These are phyloP conservation scores for Cutaneotrichosporon cavernicola DNA, from an alignment of 1,284 basidiomycete genomes.

Conservation along the genomic window DNA sequence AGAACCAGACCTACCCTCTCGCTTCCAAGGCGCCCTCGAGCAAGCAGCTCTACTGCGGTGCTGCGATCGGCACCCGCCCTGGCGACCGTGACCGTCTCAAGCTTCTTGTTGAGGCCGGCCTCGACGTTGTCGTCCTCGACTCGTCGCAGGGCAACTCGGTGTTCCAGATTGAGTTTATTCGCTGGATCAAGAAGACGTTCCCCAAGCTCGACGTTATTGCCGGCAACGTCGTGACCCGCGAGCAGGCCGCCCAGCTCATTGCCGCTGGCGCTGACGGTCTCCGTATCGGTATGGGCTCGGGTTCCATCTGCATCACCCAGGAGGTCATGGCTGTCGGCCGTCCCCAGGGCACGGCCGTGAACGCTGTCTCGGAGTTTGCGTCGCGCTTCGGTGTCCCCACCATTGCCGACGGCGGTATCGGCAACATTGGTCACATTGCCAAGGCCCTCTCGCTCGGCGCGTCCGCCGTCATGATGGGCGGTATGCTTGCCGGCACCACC, in stretches of 20 bases:
- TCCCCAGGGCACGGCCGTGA: slow-evolving; percentile 95
- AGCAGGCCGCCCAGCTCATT: slow-evolving; percentile 93
- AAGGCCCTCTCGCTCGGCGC: slow-evolving; percentile 94
- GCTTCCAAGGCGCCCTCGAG: slow-evolving; percentile 87
- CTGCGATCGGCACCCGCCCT: slow-evolving; percentile 92
- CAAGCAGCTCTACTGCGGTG: slow-evolving; percentile 96
- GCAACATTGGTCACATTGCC: slow-evolving; percentile 96
- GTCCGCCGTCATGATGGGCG: slow-evolving; percentile 98
- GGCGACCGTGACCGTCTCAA: slow-evolving; percentile 81
- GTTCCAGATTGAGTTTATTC: slow-evolving; percentile 92
- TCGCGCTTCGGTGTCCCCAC: slow-evolving; percentile 87
- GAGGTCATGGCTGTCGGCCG: slow-evolving; percentile 99
- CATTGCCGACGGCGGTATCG: slow-evolving; percentile 95
- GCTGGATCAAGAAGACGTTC: slow-evolving; percentile 86
- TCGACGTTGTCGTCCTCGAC: slow-evolving; percentile 94
- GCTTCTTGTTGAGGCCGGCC: slow-evolving; percentile 86
- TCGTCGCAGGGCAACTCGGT: slow-evolving; percentile 95
- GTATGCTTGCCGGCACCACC: slow-evolving; percentile 89
- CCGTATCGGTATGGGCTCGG: slow-evolving; percentile 95
- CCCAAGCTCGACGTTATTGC: slow-evolving; percentile 89
- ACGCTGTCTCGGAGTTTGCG: slow-evolving; percentile 91
- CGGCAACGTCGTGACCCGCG: slow-evolving; percentile 96
- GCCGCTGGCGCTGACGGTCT: slow-evolving; percentile 91
- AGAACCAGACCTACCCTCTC: slow-evolving; percentile 96
- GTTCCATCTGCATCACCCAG: slow-evolving; percentile 99